Base-by-base conservation (phyloP, 805 yeast species). In the Wickerhamiella siamensis region DNA sequence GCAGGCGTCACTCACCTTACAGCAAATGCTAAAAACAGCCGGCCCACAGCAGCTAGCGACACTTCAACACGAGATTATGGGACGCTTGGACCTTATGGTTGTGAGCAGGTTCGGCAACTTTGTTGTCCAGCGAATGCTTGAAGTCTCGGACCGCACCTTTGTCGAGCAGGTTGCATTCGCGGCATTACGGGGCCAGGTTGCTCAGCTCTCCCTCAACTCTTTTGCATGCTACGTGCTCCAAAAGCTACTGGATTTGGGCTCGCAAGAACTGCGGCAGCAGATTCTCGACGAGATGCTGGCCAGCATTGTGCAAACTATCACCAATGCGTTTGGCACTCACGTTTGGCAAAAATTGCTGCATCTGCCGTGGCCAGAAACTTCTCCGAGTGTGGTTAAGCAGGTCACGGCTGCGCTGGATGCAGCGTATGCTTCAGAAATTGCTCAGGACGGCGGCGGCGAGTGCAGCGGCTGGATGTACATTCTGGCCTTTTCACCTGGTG, bases 261-360 rank as follows among this genome's bases (percentile, higher is more conserved):
- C 50, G 4, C 53, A 52, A 22, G 48, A 44, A 4, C 48, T 50
- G 12, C 60, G 56, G 41, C 47, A 50, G 5, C 44, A 43, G 14
- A 53, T 65, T 37, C 55, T 63, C n/a, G 56, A 59, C n/a, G 69
- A 65, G 39, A 51, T 65, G 46, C 53, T 61, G 12, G 49, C 47
- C 20, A 47, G 52, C 6, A 55, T 60, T 6, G 42, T 48, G 2
- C 57, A 45, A 10, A 60, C 67, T 2, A 53, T 65, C 39, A 51
- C 51, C 22, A 63, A 66, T 38, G 48, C 60, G n/a, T 61, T 58
- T 38, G 67, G 68, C 6, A 61, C 65, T 35, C 69, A 65, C 38
- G 69, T 65, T 2, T 65, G 70, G 70, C 70, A 65, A 42, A 63
- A 64, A 49, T 50, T 64, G 33, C 53, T 65, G 42, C 66, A 63